Conservation (phyloP, 257 asterid species). For the Forsythia suspensa region DNA sequence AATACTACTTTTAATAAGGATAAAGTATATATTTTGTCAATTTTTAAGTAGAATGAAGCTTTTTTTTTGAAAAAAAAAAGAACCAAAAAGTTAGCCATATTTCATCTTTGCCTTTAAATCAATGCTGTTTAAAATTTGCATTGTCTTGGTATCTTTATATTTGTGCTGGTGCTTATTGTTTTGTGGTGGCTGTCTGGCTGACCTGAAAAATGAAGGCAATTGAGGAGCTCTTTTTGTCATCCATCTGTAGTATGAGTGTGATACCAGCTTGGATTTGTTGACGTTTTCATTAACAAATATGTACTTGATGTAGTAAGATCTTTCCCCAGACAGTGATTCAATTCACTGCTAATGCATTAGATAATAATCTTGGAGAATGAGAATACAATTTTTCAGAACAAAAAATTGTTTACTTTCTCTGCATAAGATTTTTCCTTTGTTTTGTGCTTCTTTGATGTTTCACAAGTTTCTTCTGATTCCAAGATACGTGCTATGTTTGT, state of each 20-base stretch:
- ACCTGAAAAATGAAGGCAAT: neutral
- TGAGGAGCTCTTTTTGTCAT: neutral
- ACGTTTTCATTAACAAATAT: neutral
- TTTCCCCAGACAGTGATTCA: neutral
- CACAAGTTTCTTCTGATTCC: neutral
- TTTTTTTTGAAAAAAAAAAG: too few relatives aligned
- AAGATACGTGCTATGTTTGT: neutral
- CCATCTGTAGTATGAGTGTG: neutral
- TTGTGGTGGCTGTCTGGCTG: neutral
- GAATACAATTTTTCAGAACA: neutral
- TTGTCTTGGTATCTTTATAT: too few relatives aligned
- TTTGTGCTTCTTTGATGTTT: neutral
- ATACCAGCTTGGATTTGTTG: neutral
- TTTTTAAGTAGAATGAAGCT: neutral
- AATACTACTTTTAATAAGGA: too few relatives aligned
- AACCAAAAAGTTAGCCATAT: too few relatives aligned
- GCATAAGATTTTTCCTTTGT: neutral
- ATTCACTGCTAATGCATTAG: neutral
- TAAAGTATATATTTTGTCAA: too few relatives aligned
- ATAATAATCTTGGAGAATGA: neutral
- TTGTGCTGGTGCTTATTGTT: too few relatives aligned
- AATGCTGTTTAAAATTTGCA: too few relatives aligned
- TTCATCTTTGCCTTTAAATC: too few relatives aligned
- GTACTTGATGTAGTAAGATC: neutral
- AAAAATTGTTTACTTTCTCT: neutral